Evolutionary conservation across 2,329 filamentous ascomycete genomes (phyloP).

Genomic region (Penicillium glabrum): DNA sequence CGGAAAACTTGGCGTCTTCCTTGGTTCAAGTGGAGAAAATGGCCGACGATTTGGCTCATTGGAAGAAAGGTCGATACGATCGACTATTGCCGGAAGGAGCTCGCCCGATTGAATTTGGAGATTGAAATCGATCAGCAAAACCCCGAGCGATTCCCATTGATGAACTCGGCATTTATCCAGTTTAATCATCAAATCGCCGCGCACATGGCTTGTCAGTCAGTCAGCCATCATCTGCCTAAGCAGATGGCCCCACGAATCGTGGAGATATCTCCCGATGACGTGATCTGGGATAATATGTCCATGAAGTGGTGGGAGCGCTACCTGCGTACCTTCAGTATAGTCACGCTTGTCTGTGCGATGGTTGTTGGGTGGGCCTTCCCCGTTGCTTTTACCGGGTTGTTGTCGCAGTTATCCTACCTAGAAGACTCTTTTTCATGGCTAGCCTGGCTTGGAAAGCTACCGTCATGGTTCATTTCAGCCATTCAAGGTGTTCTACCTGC

Average conservation of each 20-base stretch:
- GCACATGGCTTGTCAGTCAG: constrained; percentile 94
- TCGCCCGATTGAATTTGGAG: constrained; percentile 85
- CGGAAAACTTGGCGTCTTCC: constrained; percentile 82
- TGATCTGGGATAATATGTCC: constrained; percentile 97
- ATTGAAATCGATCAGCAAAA: constrained; percentile 88
- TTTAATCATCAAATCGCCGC: constrained; percentile 98
- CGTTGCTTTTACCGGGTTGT: constrained; percentile 79
- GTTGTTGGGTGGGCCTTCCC: constrained; percentile 88
- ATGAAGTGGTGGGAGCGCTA: constrained; percentile 93
- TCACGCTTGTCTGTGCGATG: constrained; percentile 68
- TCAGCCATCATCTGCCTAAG: constrained; percentile 86
- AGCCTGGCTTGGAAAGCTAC: constrained; percentile 63
- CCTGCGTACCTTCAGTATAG: constrained; percentile 66
- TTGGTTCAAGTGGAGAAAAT: constrained; percentile 62
- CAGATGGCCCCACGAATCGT: constrained; percentile 90
- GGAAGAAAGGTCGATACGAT: constrained; percentile 95
- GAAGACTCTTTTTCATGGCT: constrained; percentile 69
- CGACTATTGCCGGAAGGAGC: constrained; percentile 80
- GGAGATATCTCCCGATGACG: constrained; percentile 91
- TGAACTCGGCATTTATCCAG: constrained; percentile 97
- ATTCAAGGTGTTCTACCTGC: constrained; percentile 87
- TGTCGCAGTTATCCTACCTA: constrained; percentile 75
- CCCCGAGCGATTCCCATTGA: constrained; percentile 80
- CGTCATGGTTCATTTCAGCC: constrained; percentile 61
- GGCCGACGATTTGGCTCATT: constrained; percentile 74